These are phyloP conservation scores for Stephania cephalantha DNA, from an alignment of 164 flowering plant genomes.

Conservation along the genomic window DNA sequence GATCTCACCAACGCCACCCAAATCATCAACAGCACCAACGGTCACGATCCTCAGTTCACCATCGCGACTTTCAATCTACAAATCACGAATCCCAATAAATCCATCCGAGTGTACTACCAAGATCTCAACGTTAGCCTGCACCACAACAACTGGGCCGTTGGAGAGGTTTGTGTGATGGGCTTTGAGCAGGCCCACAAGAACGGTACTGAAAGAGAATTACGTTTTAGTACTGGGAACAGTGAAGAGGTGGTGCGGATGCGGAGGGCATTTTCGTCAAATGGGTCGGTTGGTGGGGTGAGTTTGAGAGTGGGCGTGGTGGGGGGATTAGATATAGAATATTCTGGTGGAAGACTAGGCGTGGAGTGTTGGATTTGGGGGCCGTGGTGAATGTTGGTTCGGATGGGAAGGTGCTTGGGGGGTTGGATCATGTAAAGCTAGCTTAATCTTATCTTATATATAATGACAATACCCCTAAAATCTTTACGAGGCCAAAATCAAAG, in stretches of 20 bases:
- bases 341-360: slow-evolving; percentile 16
- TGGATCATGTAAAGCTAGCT: slow-evolving; percentile 6
- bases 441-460: too few relatives aligned
- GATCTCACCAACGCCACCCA: slow-evolving; percentile 7
- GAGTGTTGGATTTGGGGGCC: slow-evolving; percentile 15
- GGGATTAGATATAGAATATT: slow-evolving; percentile 16
- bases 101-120: slow-evolving; percentile 13
- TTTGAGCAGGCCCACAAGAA: slow-evolving; percentile 20
- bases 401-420: slow-evolving; percentile 15
- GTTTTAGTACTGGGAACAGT: background rate
- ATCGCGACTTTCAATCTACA: slow-evolving; percentile 6
- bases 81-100: slow-evolving; percentile 24
- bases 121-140: slow-evolving; percentile 4
- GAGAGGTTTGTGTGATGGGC: background rate
- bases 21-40: too few relatives aligned
- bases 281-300: background rate
- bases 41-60: slow-evolving; percentile 2
- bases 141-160: slow-evolving; percentile 6
- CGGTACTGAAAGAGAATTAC: slow-evolving; percentile 4
- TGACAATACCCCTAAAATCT: too few relatives aligned
- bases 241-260: background rate
- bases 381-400: slow-evolving; percentile 8
- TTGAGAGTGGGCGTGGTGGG: slow-evolving; percentile 15
- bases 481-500: too few relatives aligned
- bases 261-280: background rate